Conservation (phyloP, 1,284 basidiomycete genomes). For the Tetrapyrgos nigripes region DNA sequence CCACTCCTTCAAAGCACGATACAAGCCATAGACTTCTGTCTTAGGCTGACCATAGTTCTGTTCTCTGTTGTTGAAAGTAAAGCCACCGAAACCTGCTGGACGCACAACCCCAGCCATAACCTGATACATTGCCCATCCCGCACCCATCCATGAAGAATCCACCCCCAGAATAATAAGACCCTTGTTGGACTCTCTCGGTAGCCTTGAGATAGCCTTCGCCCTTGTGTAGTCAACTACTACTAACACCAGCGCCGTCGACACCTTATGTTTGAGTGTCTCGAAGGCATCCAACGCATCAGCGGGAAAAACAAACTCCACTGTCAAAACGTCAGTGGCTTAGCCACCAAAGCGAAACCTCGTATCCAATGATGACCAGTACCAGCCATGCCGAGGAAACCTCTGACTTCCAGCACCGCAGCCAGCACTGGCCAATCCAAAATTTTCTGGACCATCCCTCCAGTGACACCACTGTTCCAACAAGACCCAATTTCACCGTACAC, state of each 20-base stretch:
- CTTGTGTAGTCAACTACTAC: constrained; percentile 33
- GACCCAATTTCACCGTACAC: constrained; percentile 25
- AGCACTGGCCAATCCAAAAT: constrained; percentile 36
- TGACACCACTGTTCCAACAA: constrained; percentile 35
- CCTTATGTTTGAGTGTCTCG: constrained; percentile 29
- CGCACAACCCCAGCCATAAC: constrained; percentile 21
- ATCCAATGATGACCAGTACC: constrained; percentile 38
- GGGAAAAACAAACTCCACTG: constrained; percentile 25
- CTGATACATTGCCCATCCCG: constrained; percentile 41
- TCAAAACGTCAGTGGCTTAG: constrained; percentile 33
- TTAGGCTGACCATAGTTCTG: constrained; percentile 41
- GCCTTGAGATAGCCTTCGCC: constrained; percentile 18
- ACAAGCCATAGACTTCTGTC: too few species aligned
- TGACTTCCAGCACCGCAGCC: constrained; percentile 32
- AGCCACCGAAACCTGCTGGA: constrained; percentile 36
- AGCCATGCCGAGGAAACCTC: constrained; percentile 37
- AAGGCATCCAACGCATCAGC: constrained; percentile 26
- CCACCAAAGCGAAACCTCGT: constrained; percentile 33
- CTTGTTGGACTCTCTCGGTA: constrained; percentile 21
- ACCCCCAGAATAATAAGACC: constrained; percentile 37
- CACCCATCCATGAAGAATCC: constrained; percentile 36
- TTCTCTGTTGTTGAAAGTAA: constrained; percentile 38
- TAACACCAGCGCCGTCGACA: constrained; percentile 32
- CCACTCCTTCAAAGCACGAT: constrained; percentile 36
- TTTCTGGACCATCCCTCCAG: constrained; percentile 33